Evolutionary conservation across 805 yeast species (phyloP).

Genomic region (Blastobotrys terrestris): DNA sequence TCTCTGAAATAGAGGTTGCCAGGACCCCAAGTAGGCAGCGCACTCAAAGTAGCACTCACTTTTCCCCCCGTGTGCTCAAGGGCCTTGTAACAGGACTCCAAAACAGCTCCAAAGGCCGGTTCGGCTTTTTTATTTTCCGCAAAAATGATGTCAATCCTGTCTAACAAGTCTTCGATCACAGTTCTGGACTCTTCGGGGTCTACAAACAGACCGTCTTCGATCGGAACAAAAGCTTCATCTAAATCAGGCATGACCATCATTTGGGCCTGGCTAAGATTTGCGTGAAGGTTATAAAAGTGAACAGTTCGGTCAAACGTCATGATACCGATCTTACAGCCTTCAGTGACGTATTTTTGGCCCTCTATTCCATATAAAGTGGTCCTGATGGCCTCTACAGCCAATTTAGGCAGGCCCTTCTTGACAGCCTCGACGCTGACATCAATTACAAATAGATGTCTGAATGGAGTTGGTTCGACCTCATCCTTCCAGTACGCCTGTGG

Average conservation of each 20-base stretch:
- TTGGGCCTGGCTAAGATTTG: conserved; percentile 49
- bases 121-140: conserved; percentile 42
- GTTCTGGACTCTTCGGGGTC: conserved; percentile 62
- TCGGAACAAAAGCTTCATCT: conserved; percentile 77
- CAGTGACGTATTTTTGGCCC: conserved; percentile 30
- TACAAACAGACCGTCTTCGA: conserved; percentile 66
- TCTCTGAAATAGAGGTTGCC: conserved; percentile 44
- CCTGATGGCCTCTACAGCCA: conserved; percentile 66
- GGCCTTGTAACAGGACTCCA: conserved; percentile 59
- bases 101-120: conserved; percentile 74
- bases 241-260: conserved; percentile 62
- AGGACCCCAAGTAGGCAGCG: conserved; percentile 75
- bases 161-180: conserved; percentile 63
- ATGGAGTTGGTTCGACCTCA: conserved; percentile 37
- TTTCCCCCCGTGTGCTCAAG: conserved; percentile 67
- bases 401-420: conserved; percentile 52
- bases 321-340: conserved; percentile 55
- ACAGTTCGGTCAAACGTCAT: conserved; percentile 68
- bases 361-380: conserved; percentile 40
- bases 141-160: conserved; percentile 46
- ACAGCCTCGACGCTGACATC: conserved; percentile 60
- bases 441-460: conserved; percentile 66
- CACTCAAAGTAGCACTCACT: conserved; percentile 58
- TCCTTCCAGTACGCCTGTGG: conserved; percentile 63
- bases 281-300: conserved; percentile 64